phyloP scores from a whole-genome alignment of 768 basidiomycete genomes.

The Auriscalpium vulgare region DNA sequence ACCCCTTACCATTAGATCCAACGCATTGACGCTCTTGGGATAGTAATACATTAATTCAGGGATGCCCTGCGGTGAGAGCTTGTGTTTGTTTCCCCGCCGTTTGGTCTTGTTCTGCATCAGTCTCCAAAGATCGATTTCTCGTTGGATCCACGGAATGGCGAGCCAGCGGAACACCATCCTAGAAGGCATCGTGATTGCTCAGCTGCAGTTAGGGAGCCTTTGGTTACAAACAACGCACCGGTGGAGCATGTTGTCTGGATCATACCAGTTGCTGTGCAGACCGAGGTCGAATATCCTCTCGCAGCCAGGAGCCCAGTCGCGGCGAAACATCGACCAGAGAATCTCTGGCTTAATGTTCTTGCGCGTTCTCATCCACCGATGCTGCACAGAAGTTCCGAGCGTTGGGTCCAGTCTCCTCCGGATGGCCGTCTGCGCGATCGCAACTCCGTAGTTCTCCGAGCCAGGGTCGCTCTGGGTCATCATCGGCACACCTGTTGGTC shows the following conservation, averaged over 20 bases:
- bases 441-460: slow-evolving; percentile 35
- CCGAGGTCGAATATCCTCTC: slow-evolving; percentile 12
- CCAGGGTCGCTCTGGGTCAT: slow-evolving; percentile 38
- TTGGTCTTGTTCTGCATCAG: slow-evolving; percentile 16
- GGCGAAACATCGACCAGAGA: slow-evolving; percentile 14
- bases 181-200: background rate
- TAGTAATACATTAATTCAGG: slow-evolving; percentile 27
- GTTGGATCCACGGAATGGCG: slow-evolving; percentile 33
- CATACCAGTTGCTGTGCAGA: background rate
- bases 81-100: slow-evolving; percentile 24
- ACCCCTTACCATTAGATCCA: background rate
- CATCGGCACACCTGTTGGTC: slow-evolving; percentile 29
- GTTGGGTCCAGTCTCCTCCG: slow-evolving; percentile 33
- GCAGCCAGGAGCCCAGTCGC: slow-evolving; percentile 11
- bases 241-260: background rate
- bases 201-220: too few relatives aligned
- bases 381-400: slow-evolving; percentile 31
- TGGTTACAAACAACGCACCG: background rate
- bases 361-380: slow-evolving; percentile 25
- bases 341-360: slow-evolving; percentile 22
- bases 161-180: slow-evolving; percentile 36
- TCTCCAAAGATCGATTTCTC: slow-evolving; percentile 26
- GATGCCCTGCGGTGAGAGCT: slow-evolving; percentile 31
- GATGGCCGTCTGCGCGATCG: slow-evolving; percentile 34
- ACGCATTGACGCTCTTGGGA: slow-evolving; percentile 12